A percentile compares a stretch with the other conserved stretches of the same genome.
These are phyloP conservation scores for Colletotrichum sp. DNA, from an alignment of 2,329 filamentous ascomycete species.

Conservation along the genomic window DNA sequence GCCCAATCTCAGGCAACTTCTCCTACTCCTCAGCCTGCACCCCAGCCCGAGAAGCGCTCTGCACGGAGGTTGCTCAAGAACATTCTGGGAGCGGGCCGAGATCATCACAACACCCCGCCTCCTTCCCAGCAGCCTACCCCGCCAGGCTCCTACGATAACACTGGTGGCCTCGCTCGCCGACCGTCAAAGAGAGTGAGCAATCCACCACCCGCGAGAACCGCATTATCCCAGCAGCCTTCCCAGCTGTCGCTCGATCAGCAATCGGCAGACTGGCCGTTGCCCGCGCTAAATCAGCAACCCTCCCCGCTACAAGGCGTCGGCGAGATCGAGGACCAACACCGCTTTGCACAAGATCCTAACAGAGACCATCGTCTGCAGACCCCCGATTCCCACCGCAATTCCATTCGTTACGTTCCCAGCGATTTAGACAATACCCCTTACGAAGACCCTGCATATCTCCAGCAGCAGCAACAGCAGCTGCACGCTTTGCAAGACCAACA, in stretches of 20 bases:
- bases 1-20: conserved; percentile 2
- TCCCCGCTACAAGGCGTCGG: conserved; percentile 52
- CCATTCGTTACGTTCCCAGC: conserved; percentile 53
- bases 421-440: conserved; percentile 52
- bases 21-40: conserved; percentile 24
- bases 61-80: conserved; percentile 61
- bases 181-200: conserved; percentile 64
- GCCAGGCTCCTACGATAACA: conserved; percentile 52
- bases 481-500: conserved; percentile 39
- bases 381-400: conserved; percentile 42
- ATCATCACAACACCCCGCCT: conserved; percentile 27
- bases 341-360: conserved; percentile 42
- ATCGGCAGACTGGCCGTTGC: conserved; percentile 36
- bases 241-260: conserved; percentile 42
- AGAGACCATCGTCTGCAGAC: conserved; percentile 44
- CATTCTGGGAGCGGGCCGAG: conserved; percentile 50
- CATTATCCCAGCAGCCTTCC: conserved; percentile 35
- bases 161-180: conserved; percentile 53
- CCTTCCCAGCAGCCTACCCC: conserved; percentile 23
- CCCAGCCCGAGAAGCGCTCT: conserved; percentile 48
- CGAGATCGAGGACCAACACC: conserved; percentile 40
- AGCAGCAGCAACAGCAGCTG: conserved; percentile 37
- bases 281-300: conserved; percentile 36
- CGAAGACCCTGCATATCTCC: conserved; percentile 49
- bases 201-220: conserved; percentile 47